A percentile compares a stretch with the other conserved stretches of the same genome.
Evolutionary conservation across 768 basidiomycete genomes (phyloP).

Genomic region (Pisolithus marmoratus): DNA sequence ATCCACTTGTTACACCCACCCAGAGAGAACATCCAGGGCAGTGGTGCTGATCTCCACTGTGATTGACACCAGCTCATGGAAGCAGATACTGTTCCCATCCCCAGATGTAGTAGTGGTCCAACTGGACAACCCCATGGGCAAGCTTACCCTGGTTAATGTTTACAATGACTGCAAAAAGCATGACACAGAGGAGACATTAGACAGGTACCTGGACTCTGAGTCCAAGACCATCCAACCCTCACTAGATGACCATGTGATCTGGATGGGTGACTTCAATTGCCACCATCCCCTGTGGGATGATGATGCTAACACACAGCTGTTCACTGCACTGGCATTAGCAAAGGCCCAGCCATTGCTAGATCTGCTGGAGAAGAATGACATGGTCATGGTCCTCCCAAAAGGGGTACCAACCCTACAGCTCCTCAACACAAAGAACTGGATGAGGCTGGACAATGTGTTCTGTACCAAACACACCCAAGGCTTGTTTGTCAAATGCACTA

Average conservation of each 20-base stretch:
- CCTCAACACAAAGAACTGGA: constrained; percentile 1
- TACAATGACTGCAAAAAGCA: constrained; percentile 8
- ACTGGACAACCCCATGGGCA: not conserved
- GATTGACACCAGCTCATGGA: constrained; percentile 17
- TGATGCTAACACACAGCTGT: constrained; percentile 1
- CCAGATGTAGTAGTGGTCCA: constrained; percentile 19
- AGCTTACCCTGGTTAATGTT: constrained; percentile 10
- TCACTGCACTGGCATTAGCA: constrained; percentile 1
- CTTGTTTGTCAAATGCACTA: not conserved
- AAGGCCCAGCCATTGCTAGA: not conserved
- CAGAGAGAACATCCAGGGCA: constrained; percentile 1
- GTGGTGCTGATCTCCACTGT: constrained; percentile 14
- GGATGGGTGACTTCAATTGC: constrained; percentile 21
- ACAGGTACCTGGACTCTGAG: not conserved
- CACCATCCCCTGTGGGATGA: constrained; percentile 23
- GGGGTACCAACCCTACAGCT: constrained; percentile 1
- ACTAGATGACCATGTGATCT: constrained; percentile 9
- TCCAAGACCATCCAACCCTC: not conserved
- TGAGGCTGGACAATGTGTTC: constrained; percentile 6
- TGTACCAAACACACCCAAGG: not conserved
- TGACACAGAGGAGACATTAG: not conserved
- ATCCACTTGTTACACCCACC: not conserved
- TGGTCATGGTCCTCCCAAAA: constrained; percentile 5
- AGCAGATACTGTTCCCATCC: constrained; percentile 10
- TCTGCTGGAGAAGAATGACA: constrained; percentile 3